Conservation (phyloP, 2,329 filamentous ascomycete genomes). For the Colletotrichum incanum region DNA sequence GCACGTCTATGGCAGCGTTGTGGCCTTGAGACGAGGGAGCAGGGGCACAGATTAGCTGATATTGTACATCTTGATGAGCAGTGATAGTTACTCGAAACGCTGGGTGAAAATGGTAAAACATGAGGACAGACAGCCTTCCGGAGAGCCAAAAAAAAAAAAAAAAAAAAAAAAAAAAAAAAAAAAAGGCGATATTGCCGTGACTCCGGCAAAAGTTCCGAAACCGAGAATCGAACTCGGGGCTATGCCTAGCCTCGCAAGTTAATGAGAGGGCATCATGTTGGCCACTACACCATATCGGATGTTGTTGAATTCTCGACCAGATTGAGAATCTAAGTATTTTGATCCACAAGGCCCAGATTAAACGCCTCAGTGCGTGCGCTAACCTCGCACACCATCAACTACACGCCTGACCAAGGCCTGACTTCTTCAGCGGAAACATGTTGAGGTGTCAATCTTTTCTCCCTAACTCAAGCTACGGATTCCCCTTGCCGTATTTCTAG, state of each 20-base stretch:
- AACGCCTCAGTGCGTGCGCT: too few species aligned
- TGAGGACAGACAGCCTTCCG: neutral
- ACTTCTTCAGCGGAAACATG: neutral
- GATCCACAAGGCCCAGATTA: neutral
- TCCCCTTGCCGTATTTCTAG: too few species aligned
- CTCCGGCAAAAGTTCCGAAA: slow-evolving; percentile 16
- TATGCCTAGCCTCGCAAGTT: slow-evolving; percentile 19
- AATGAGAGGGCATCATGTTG: slow-evolving; percentile 38
- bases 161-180: too few species aligned
- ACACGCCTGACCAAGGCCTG: neutral
- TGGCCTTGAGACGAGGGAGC: neutral
- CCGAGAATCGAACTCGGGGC: slow-evolving; percentile 39
- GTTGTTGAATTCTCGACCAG: rapidly evolving
- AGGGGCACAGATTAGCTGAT: neutral
- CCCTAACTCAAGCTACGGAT: neutral
- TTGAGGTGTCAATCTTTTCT: neutral
- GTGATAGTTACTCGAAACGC: too few species aligned
- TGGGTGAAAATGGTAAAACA: too few species aligned
- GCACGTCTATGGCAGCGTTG: neutral
- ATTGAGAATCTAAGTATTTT: rapidly evolving
- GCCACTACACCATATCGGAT: slow-evolving; percentile 39
- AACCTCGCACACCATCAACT: neutral
- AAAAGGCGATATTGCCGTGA: neutral
- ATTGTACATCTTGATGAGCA: neutral
- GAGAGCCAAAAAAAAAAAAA: too few species aligned